Percentiles rank a stretch among this genome's conserved stretches.
Conservation (phyloP, 768 basidiomycete species). For the Hortiboletus flavorubellus region DNA sequence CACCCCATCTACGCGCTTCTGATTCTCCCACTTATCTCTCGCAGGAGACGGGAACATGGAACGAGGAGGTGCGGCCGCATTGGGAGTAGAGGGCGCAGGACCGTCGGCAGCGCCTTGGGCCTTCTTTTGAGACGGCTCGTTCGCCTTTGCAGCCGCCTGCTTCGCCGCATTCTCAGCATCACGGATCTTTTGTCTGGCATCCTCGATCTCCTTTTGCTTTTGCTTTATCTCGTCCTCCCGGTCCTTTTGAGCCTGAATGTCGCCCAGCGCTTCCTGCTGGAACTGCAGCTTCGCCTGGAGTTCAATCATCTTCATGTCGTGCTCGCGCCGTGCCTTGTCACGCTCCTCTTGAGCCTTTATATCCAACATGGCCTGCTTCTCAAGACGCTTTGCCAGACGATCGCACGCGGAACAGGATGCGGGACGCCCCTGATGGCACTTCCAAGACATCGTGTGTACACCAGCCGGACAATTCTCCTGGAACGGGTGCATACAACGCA, state of each 20-base stretch:
- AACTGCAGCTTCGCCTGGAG: conserved; percentile 40
- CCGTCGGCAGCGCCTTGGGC: not conserved
- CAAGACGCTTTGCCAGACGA: conserved; percentile 37
- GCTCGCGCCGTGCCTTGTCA: conserved; percentile 42
- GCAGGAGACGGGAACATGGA: conserved; percentile 34
- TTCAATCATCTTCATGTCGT: conserved; percentile 41
- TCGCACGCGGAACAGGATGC: conserved; percentile 46
- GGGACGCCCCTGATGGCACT: conserved; percentile 43
- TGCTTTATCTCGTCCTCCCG: conserved; percentile 39
- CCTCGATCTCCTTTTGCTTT: conserved; percentile 46
- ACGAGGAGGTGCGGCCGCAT: conserved; percentile 5
- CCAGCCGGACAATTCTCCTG: conserved; percentile 38
- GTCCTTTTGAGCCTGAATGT: conserved; percentile 40
- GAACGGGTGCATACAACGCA: conserved; percentile 42
- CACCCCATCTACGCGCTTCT: conserved; percentile 53
- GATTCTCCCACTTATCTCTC: conserved; percentile 51
- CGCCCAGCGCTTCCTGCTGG: conserved; percentile 32
- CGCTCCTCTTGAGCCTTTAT: conserved; percentile 41
- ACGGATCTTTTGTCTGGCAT: conserved; percentile 20
- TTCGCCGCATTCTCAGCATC: conserved; percentile 15
- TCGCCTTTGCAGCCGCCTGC: conserved; percentile 4
- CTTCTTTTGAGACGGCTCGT: not conserved
- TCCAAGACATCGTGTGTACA: conserved; percentile 43
- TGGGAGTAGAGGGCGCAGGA: conserved; percentile 2
- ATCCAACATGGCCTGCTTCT: conserved; percentile 39